Conservation (phyloP, 352 stramenopile species). For the Phytophthora sansomeana region DNA sequence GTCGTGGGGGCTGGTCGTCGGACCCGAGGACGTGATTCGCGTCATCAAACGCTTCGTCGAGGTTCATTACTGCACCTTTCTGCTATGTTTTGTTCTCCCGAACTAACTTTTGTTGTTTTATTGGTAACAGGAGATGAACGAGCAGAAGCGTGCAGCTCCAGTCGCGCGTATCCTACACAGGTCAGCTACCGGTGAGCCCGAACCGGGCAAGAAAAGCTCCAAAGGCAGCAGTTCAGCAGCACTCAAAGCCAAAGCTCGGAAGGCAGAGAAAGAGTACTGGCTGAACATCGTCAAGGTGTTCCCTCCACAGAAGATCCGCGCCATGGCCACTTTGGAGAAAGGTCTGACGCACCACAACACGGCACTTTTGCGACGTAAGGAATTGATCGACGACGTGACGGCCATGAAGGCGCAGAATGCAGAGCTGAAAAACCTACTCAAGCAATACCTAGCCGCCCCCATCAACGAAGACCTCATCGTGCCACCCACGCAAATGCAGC, state of each 20-base stretch:
- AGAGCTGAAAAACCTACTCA: constrained; percentile 91
- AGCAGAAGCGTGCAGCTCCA: constrained; percentile 70
- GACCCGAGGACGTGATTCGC: constrained; percentile 87
- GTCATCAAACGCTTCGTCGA: constrained; percentile 91
- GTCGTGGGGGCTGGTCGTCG: constrained; percentile 73
- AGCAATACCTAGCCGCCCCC: constrained; percentile 87
- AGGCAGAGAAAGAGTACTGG: constrained; percentile 85
- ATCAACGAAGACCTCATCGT: constrained; percentile 89
- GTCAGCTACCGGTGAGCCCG: constrained; percentile 28
- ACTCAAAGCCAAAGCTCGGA: constrained; percentile 51
- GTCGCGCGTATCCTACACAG: constrained; percentile 57
- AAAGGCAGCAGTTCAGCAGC: constrained; percentile 33
- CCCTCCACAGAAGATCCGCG: constrained; percentile 62
- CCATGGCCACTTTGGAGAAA: constrained; percentile 89
- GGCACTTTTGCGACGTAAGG: constrained; percentile 79
- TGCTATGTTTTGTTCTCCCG: background rate
- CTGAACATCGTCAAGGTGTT: constrained; percentile 78
- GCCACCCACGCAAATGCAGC: constrained; percentile 85
- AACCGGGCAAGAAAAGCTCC: constrained; percentile 31
- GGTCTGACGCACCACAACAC: constrained; percentile 85
- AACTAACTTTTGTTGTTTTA: background rate
- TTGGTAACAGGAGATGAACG: constrained; percentile 60
- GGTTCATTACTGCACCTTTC: constrained; percentile 38
- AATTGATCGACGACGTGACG: constrained; percentile 82
- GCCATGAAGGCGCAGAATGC: constrained; percentile 85